Base-by-base conservation (phyloP, 2,329 filamentous ascomycete genomes). In the Alternaria triticina region DNA sequence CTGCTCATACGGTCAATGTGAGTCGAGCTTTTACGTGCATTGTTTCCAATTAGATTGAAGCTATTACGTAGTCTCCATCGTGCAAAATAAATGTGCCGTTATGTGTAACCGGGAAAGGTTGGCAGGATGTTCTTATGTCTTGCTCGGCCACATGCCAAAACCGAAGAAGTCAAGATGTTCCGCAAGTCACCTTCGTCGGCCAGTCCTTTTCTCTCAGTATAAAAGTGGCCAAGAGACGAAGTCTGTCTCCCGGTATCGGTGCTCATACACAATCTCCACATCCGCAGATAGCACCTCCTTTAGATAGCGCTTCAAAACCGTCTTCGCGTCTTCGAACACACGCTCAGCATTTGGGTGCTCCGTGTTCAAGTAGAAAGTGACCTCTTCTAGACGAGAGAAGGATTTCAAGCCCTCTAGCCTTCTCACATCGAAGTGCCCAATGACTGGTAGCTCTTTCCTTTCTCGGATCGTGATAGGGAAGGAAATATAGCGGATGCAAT, bases 21-120 rank as follows among this genome's bases (percentile, higher is more conserved):
- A 13, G 5, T 6, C 5, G 0, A 3, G 28, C 5, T 30, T 3
- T 6, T 1, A 30, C 2, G 11, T 30, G 2, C 11, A 6, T 6
- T 30, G 5, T 13, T 30, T 30, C 28, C 12, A 30, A 30, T 6
- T 4, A 25, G 6, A 25, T 25, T 5, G 23, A 25, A 25, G 23
- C 23, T 25, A 8, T 25, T 8, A 25, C 7, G 5, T 25, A 6
- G 23, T 27, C 27, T 27, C 8, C 27, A 27, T 8, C 10, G 27
- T 27, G 27, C 9, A 27, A 27, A 27, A 27, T 8, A 9, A 27
- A 27, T 27, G 27, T 27, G 27, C 27, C 8, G 9, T 27, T 9
- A 4, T 27, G 27, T 25, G 27, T 27, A 27, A 27, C 8, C 8
- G 10, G 10, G 27, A 8, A 27, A 27, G 9, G 27, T 27, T 10